Percentiles rank a stretch among this genome's conserved stretches.
phyloP scores from a whole-genome alignment of 2,329 filamentous ascomycete genomes.

The Boeremia exigua region DNA sequence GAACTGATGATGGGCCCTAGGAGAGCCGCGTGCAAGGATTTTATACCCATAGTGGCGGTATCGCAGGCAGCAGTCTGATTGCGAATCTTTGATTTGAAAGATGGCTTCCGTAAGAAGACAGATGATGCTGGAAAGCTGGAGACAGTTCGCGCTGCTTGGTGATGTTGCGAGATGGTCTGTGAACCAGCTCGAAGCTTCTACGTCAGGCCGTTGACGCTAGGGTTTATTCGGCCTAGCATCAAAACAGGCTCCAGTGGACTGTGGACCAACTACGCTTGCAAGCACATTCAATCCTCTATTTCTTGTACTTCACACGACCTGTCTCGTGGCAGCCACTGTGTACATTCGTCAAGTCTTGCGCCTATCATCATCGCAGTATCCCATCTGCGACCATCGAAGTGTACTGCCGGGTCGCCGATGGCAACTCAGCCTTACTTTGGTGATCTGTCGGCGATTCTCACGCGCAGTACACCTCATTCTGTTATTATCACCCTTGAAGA shows the following conservation, averaged over 20 bases:
- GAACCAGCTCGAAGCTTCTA: slow-evolving; percentile 32
- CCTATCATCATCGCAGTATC: too few species aligned
- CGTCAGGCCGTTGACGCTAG: background rate
- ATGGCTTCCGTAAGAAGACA: slow-evolving; percentile 30
- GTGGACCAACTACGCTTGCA: background rate
- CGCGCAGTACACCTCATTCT: too few species aligned
- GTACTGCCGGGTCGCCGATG: too few species aligned
- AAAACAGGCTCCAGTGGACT: background rate
- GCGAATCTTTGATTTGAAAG: slow-evolving; percentile 37
- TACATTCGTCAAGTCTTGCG: too few species aligned
- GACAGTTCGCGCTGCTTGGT: slow-evolving; percentile 31
- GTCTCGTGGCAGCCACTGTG: too few species aligned
- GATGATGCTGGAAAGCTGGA: slow-evolving; percentile 36
- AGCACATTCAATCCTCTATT: too few species aligned
- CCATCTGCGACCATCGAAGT: too few species aligned
- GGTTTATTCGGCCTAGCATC: background rate
- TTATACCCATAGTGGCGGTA: slow-evolving; percentile 42
- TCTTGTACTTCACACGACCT: too few species aligned
- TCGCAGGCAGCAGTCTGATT: slow-evolving; percentile 34
- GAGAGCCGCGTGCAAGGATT: slow-evolving; percentile 20
- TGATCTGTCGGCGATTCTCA: too few species aligned
- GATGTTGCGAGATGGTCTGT: slow-evolving; percentile 32
- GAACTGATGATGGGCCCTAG: slow-evolving; percentile 33
- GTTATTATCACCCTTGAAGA: too few species aligned
- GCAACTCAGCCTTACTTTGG: too few species aligned